Conservation (phyloP, 2,329 filamentous ascomycete species). For the Pseudogymnoascus sp. region DNA sequence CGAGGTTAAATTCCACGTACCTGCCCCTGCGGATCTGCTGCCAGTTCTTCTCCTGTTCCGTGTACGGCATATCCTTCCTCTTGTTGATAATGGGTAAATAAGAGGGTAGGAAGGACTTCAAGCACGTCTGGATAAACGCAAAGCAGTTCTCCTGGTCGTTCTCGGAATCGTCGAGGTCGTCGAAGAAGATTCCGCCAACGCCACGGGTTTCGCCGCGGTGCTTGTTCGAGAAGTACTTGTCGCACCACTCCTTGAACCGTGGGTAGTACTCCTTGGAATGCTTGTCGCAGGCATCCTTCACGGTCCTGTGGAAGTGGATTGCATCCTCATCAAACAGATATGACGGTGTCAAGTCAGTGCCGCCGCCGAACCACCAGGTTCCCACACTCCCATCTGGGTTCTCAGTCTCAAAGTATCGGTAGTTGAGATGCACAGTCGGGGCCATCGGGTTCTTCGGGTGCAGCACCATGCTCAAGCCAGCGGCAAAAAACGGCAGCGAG, state of each 20-base stretch:
- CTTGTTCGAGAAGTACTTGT: slow-evolving; percentile 92
- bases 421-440: slow-evolving; percentile 95
- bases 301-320: slow-evolving; percentile 88
- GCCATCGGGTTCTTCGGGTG: slow-evolving; percentile 95
- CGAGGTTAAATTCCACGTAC: slow-evolving; percentile 97
- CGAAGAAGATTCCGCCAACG: slow-evolving; percentile 95
- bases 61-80: slow-evolving; percentile 88
- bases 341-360: slow-evolving; percentile 83
- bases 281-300: slow-evolving; percentile 88
- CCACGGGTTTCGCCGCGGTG: slow-evolving; percentile 83
- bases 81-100: slow-evolving; percentile 84
- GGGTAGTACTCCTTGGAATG: slow-evolving; percentile 91
- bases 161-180: slow-evolving; percentile 83
- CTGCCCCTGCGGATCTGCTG: slow-evolving; percentile 89
- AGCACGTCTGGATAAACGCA: slow-evolving; percentile 76
- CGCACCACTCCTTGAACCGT: slow-evolving; percentile 96
- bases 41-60: slow-evolving; percentile 83
- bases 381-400: slow-evolving; percentile 73
- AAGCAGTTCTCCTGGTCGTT: slow-evolving; percentile 87
- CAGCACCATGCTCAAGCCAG: slow-evolving; percentile 84
- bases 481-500: slow-evolving; percentile 88
- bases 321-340: slow-evolving; percentile 97
- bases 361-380: slow-evolving; percentile 97
- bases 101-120: slow-evolving; percentile 80
- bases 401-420: slow-evolving; percentile 95